Evolutionary conservation across 768 basidiomycete species (phyloP), one percentile per base, ranked within the genome.

Genomic region (Pilatotrama ljubarskyi): DNA sequence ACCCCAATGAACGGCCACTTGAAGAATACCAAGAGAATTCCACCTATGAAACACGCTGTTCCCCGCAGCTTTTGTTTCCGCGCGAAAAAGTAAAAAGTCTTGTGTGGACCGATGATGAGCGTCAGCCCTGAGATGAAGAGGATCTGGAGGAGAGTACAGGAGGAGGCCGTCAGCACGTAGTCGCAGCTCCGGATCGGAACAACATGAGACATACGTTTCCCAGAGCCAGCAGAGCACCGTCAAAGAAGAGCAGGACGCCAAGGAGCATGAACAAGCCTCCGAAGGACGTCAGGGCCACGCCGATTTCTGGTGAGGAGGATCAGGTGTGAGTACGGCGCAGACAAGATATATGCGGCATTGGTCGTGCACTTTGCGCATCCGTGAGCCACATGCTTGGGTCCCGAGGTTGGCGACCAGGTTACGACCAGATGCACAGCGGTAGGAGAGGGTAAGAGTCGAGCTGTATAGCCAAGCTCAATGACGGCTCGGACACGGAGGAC

Each of bases 11-110:
- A 94, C 0, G 96, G 95, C 85, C 94, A 92, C 73, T 95, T 98
- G 73, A 91, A 66, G 75, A 99, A 99, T 15, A 98, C 95, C 62
- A 99, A 87, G 15, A 93, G 70, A 64, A 98, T 89, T 15, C 94
- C 94, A 29, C 91, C 91, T 40, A 96, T 72, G 79, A 96, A 96
- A 72, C 93, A 95, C 48, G 82, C 63, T 5, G 92, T 90, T 43
- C 97, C 97, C 17, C 97, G 85, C 64, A 98, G 76, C 75, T 99
- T 99, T 74, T 98, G 91, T 72, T 85, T 91, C 62, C 97, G 85
- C 32, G 95, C 91, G 76, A 99, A 98, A 79, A 99, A 98, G 76
- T 93, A 93, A 77, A 97, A 95, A 18, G 95, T 97, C 78, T 98
- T 98, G 64, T 91, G 87, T 7, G 95, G 94, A 5, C 94, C 97